Base-by-base conservation (phyloP, 768 basidiomycete genomes). In the Lactifluus hygrophoroides region DNA sequence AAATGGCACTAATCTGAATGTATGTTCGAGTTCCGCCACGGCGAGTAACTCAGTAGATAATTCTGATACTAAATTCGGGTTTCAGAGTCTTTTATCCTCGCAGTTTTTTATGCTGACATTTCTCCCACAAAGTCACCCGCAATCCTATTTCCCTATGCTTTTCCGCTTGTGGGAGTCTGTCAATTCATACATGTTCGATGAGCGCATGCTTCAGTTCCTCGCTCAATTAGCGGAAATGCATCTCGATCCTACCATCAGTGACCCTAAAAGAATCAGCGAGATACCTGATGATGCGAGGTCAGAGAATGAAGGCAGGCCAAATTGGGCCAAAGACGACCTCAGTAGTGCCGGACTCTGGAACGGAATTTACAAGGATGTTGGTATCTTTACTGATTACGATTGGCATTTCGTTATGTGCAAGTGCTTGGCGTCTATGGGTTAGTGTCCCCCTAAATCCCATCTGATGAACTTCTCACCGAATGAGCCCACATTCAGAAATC, bases 401-500 rank as follows among this genome's bases (percentile, higher is more conserved):
- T 94, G 90, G 83, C 81, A 83, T 64, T 78, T 86, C 58, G 73
- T 95, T 64, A 93, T 94, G 88, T 88, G 85, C 67, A 93, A 92
- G 74, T 90, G 88, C 67, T 75, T 95, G 55, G 80, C 83, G 8
- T 87, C 86, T 4, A 88, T 90, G 86, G 84, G 86, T 86, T 70
- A 61, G 83, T 68, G 38, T 44, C 38, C 48, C 17, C 5, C 34
- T 32, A 11, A 25, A 45, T 17, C 45, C 35, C 32, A 9, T 54
- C 38, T 17, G 21, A 43, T 54, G 50, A 17, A 48, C 44, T 48
- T 38, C 23, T 44, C 42, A 35, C 51, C 34, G 30, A 49, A 57
- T 30, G 58, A 48, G 51, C 27, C 52, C n/a, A 49, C 25, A 23
- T 59, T 21, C 66, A 86, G 86, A 86, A 69, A 88, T 88, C 48